Evolutionary conservation across 192 early-diverging fungal genomes (phyloP).

Genomic region (Funneliformis geosporum): DNA sequence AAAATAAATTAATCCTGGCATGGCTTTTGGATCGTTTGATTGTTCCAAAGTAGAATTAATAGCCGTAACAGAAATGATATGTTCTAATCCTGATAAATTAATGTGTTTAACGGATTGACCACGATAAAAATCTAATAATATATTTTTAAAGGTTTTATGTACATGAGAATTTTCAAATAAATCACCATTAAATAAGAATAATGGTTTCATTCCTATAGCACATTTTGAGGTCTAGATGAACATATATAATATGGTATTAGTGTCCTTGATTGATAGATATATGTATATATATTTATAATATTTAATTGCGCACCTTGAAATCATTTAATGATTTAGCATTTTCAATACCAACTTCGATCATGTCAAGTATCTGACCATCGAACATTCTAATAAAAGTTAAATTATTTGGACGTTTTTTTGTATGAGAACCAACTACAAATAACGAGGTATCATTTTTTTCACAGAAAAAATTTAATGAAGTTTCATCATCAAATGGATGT

Average conservation of each 20-base stretch:
- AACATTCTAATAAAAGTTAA: slow-evolving; percentile 89
- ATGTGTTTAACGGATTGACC: slow-evolving; percentile 76
- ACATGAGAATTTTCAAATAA: slow-evolving; percentile 72
- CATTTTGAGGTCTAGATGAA: slow-evolving; percentile 59
- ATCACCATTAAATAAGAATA: slow-evolving; percentile 90
- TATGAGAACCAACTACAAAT: slow-evolving; percentile 87
- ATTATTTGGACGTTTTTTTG: slow-evolving; percentile 96
- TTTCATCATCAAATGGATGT: slow-evolving; percentile 94
- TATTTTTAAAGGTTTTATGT: slow-evolving; percentile 76
- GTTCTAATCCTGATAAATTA: slow-evolving; percentile 84
- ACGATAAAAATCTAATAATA: slow-evolving; percentile 88
- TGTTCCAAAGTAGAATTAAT: slow-evolving; percentile 25
- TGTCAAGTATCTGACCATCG: slow-evolving; percentile 91
- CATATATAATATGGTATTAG: not conserved
- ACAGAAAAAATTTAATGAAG: slow-evolving; percentile 90
- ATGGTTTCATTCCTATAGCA: slow-evolving; percentile 84
- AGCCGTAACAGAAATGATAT: slow-evolving; percentile 84
- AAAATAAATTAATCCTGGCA: slow-evolving; percentile 66
- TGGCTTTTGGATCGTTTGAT: slow-evolving; percentile 54
- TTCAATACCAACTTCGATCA: slow-evolving; percentile 91
- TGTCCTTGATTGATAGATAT: too few species aligned
- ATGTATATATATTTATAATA: too few species aligned
- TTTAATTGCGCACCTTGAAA: slow-evolving; percentile 64
- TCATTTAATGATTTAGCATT: slow-evolving; percentile 67
- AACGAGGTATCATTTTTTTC: slow-evolving; percentile 94